Base-by-base conservation (phyloP, 805 yeast genomes). In the Lipomyces chichibuensis region DNA sequence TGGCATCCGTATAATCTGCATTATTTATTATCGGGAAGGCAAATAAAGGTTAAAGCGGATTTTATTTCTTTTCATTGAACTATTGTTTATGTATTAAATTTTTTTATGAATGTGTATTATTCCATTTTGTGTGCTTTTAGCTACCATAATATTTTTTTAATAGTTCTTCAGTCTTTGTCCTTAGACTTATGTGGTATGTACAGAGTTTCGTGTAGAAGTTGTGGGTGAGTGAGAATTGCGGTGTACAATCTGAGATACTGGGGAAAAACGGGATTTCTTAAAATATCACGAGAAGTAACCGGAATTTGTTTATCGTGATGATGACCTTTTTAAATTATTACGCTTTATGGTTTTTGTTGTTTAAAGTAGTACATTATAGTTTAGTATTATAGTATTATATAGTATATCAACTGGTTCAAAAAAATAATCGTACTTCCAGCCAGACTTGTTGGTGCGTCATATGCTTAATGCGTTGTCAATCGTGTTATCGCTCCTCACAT, bases 21-120 rank as follows among this genome's bases (percentile, higher is more conserved):
- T 52, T 52, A 25, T 52, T 51, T n/a, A 43, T 43, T 43, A 43
- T 17, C 49, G 49, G 49, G 49, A 43, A 17, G 49, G 49, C 49
- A 43, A 43, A 43, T 43, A 43, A 43, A 43, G 49, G 49, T 43
- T 43, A 43, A 37, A 37, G 39, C 39, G 39, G 39, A 37, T 37
- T 37, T 43, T n/a, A 5, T n/a, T 17, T 43, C 0, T 43, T 17
- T 17, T 43, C 23, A 17, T 2, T 51, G 54, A 52, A 25, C 14
- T 56, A 20, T 35, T 56, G 11, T 32, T 17, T 35, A 27, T 56
- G 23, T 56, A 20, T 56, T 29, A 56, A 56, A 33, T 17, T 32
- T 32, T 20, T 56, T 35, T 9, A 29, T 32, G 33, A 33, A 14
- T 23, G 25, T 53, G 57, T 53, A 53, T 53, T 27, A 53, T 53